Conservation (phyloP, 2,329 filamentous ascomycete genomes). For the Nannizzia gypsea region DNA sequence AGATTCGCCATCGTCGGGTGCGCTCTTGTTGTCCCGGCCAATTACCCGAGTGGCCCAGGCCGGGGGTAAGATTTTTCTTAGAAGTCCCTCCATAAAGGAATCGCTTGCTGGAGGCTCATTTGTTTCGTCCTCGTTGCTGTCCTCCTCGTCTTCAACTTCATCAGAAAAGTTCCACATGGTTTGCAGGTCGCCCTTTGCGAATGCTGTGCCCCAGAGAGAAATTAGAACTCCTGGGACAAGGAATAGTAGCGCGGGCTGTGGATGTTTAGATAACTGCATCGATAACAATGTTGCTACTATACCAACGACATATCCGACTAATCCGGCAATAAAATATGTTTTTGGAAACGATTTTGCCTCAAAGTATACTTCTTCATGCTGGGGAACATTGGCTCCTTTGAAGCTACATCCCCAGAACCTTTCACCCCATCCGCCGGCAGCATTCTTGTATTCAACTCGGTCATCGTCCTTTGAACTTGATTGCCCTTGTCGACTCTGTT, state of each 20-base stretch:
- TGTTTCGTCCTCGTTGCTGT: slow-evolving; percentile 12
- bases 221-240: slow-evolving; percentile 76
- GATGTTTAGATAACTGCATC: slow-evolving; percentile 65
- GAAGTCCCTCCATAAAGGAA: background rate
- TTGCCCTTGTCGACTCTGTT: slow-evolving; percentile 34
- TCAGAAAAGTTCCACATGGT: slow-evolving; percentile 78
- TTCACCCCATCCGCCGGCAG: slow-evolving; percentile 70
- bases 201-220: slow-evolving; percentile 62
- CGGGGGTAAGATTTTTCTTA: background rate
- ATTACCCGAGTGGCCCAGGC: background rate
- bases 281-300: slow-evolving; percentile 66
- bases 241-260: slow-evolving; percentile 84
- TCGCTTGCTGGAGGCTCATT: slow-evolving; percentile 29
- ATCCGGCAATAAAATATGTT: slow-evolving; percentile 68
- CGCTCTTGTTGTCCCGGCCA: background rate
- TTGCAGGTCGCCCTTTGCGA: slow-evolving; percentile 56
- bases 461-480: slow-evolving; percentile 5
- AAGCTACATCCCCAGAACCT: slow-evolving; percentile 56
- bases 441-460: slow-evolving; percentile 37
- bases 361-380: slow-evolving; percentile 26
- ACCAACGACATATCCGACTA: slow-evolving; percentile 65
- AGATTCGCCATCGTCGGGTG: background rate
- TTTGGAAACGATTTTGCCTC: slow-evolving; percentile 54
- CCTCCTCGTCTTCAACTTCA: slow-evolving; percentile 38
- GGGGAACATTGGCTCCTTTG: slow-evolving; percentile 17